A percentile compares a stretch with the other conserved stretches of the same genome.
phyloP scores from a whole-genome alignment of 805 yeast species.

The Starmera quercuum region DNA sequence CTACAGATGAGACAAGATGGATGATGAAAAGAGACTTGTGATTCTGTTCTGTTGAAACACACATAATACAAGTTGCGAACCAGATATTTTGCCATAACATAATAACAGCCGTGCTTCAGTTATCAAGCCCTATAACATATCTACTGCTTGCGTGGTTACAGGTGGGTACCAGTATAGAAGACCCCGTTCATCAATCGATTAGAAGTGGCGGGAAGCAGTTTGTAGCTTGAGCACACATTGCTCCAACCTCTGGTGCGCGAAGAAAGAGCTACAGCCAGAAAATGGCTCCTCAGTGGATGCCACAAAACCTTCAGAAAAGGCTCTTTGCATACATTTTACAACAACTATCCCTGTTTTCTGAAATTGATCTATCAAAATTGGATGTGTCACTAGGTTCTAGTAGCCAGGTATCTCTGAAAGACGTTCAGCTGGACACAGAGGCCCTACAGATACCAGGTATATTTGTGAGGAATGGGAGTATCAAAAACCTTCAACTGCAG shows the following conservation, averaged over 20 bases:
- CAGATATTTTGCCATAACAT: too few species aligned
- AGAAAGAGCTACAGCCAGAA: background rate
- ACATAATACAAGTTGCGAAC: too few species aligned
- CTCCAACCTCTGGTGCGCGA: background rate
- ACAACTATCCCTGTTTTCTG: constrained; percentile 75
- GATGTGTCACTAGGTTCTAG: constrained; percentile 69
- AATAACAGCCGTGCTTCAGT: too few species aligned
- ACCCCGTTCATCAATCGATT: too few species aligned
- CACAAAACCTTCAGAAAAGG: constrained; percentile 79
- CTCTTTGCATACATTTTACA: constrained; percentile 72
- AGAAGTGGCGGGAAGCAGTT: too few species aligned
- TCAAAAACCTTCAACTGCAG: constrained; percentile 45
- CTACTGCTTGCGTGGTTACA: too few species aligned
- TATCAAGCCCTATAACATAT: too few species aligned
- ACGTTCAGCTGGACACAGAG: constrained; percentile 67
- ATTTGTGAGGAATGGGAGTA: constrained; percentile 51
- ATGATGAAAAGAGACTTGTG: too few species aligned
- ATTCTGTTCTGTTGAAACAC: too few species aligned
- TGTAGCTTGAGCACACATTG: background rate
- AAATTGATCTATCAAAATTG: constrained; percentile 70
- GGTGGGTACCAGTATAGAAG: too few species aligned
- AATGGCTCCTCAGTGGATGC: constrained; percentile 52
- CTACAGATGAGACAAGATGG: too few species aligned
- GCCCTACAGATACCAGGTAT: constrained; percentile 61
- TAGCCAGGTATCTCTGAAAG: constrained; percentile 41